Conservation (phyloP, 2,329 filamentous ascomycete genomes). For the Clonostachys rosea region DNA sequence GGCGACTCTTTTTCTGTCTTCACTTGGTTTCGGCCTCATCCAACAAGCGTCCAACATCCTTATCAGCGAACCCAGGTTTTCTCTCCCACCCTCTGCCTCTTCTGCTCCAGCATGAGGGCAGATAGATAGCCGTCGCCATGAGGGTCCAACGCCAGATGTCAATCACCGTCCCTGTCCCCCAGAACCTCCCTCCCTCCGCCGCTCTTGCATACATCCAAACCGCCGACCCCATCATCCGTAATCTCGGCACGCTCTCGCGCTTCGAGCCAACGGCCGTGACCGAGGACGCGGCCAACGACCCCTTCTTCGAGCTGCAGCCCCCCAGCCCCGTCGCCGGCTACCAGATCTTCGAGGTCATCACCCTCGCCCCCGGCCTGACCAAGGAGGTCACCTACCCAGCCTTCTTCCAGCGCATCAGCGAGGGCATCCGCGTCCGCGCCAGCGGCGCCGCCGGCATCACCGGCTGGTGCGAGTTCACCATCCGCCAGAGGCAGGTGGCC, state of each 20-base stretch:
- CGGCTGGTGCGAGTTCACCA: slow-evolving; percentile 30
- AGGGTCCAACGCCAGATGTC: slow-evolving; percentile 21
- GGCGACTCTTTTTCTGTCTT: too few species aligned
- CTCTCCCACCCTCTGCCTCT: background rate
- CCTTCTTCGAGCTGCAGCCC: slow-evolving; percentile 29
- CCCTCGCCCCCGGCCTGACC: slow-evolving; percentile 29
- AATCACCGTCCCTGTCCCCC: slow-evolving; percentile 35
- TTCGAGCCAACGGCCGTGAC: slow-evolving; percentile 25
- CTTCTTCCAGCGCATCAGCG: slow-evolving; percentile 33
- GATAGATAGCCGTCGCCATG: slow-evolving; percentile 14
- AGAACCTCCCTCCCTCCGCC: slow-evolving; percentile 24
- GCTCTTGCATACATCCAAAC: slow-evolving; percentile 32
- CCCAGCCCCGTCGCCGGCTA: slow-evolving; percentile 25
- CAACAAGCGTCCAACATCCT: too few species aligned
- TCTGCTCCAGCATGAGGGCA: background rate
- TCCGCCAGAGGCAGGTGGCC: slow-evolving; percentile 11
- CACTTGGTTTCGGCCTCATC: too few species aligned
- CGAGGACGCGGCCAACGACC: slow-evolving; percentile 27
- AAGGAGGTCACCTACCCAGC: slow-evolving; percentile 35
- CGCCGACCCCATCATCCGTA: slow-evolving; percentile 32
- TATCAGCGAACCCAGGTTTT: background rate
- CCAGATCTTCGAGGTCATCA: slow-evolving; percentile 21
- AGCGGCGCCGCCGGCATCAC: slow-evolving; percentile 34
- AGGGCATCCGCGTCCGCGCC: slow-evolving; percentile 35
- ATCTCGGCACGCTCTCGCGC: slow-evolving; percentile 27